phyloP scores from a whole-genome alignment of 2,329 filamentous ascomycete species.

The Sclerotinia nivalis region DNA sequence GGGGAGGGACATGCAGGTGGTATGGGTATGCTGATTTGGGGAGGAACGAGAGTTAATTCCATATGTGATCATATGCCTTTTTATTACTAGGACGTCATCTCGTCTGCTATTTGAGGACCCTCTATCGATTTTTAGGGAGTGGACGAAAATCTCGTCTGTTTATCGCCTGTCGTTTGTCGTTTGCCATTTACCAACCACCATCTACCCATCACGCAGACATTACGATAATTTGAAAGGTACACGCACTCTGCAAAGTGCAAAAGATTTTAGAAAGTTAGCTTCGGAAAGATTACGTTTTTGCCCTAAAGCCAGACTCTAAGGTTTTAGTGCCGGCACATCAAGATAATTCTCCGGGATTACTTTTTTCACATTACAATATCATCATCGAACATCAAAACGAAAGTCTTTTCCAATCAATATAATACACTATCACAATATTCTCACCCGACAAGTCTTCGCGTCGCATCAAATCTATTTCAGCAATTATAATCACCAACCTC shows the following conservation, averaged over 20 bases:
- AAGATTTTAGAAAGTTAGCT: constrained; percentile 17
- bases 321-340: neutral
- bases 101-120: too few relatives aligned
- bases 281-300: neutral
- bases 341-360: neutral
- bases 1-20: constrained; percentile 30
- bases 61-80: neutral
- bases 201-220: neutral
- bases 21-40: constrained; percentile 59
- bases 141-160: neutral
- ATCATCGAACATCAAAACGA: too few relatives aligned
- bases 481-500: too few relatives aligned
- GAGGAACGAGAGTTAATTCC: constrained; percentile 69
- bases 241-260: neutral
- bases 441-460: too few relatives aligned
- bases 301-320: neutral
- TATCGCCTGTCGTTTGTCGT: neutral
- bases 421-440: too few relatives aligned
- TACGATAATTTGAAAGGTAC: neutral
- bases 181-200: neutral
- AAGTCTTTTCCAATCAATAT: too few relatives aligned
- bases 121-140: neutral
- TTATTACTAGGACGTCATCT: neutral
- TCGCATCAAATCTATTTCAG: too few relatives aligned
- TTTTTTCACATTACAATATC: too few relatives aligned